Evolutionary conservation across 1,139 yeast genomes (phyloP).

Genomic region (Geotrichum candidum): DNA sequence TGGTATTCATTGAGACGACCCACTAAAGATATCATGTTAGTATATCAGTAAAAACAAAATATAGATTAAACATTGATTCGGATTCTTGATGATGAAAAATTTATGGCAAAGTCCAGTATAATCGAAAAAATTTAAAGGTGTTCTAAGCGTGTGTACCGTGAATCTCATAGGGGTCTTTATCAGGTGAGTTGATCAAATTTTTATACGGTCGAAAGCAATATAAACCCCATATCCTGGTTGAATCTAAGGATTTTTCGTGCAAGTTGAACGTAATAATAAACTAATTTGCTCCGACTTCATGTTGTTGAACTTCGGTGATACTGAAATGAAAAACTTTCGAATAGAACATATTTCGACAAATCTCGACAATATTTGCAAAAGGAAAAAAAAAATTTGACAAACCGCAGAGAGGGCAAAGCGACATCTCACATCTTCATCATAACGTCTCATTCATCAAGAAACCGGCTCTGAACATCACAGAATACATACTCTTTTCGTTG

Average conservation of each 20-base stretch:
- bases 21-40: slow-evolving; percentile 22
- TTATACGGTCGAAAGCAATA: neutral
- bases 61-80: neutral
- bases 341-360: neutral
- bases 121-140: neutral
- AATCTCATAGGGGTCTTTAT: neutral
- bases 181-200: neutral
- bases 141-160: neutral
- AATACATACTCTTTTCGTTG: slow-evolving; percentile 17
- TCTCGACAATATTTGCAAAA: neutral
- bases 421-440: neutral
- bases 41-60: neutral
- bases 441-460: neutral
- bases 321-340: neutral
- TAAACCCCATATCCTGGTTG: neutral
- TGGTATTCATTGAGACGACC: slow-evolving; percentile 96
- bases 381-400: neutral
- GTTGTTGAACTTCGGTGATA: neutral
- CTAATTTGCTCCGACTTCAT: neutral
- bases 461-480: neutral
- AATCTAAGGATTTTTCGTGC: neutral
- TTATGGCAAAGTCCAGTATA: neutral
- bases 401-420: neutral
- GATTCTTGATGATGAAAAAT: neutral
- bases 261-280: neutral